Evolutionary conservation across 768 basidiomycete species (phyloP).

Genomic region (Xerocomellus dryophilus): DNA sequence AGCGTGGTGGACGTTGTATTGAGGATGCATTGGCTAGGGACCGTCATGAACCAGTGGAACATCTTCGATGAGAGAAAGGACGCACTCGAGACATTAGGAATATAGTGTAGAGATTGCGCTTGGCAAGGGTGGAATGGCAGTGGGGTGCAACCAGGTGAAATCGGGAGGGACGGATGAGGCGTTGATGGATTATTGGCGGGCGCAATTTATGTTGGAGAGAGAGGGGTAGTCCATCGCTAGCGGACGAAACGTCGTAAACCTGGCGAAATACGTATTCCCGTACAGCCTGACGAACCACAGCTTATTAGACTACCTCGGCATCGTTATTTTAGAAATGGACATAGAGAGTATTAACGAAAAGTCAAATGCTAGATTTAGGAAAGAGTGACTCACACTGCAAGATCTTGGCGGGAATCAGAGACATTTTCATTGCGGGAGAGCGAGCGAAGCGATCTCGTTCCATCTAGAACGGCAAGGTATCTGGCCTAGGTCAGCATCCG

Average conservation of each 20-base stretch:
- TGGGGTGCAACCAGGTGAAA: background rate
- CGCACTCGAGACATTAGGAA: constrained; percentile 28
- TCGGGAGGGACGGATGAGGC: constrained; percentile 11
- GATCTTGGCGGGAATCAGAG: constrained; percentile 22
- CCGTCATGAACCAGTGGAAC: background rate
- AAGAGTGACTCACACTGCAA: constrained; percentile 8
- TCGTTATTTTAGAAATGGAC: constrained; percentile 31
- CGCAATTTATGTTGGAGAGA: constrained; percentile 30
- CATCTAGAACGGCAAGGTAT: constrained; percentile 7
- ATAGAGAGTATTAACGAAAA: constrained; percentile 23
- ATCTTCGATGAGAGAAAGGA: background rate
- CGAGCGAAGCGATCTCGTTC: constrained; percentile 16
- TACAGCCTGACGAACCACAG: constrained; percentile 31
- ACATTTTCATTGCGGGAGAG: constrained; percentile 13
- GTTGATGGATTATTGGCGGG: constrained; percentile 2
- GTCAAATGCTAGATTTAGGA: constrained; percentile 27
- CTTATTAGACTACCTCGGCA: constrained; percentile 22
- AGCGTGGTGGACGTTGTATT: constrained; percentile 11
- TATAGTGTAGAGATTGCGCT: background rate
- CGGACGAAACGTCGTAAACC: constrained; percentile 26
- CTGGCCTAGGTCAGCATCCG: constrained; percentile 8
- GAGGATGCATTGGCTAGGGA: constrained; percentile 14
- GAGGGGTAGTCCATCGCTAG: constrained; percentile 25
- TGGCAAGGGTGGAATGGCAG: background rate
- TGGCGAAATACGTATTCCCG: constrained; percentile 35